Base-by-base conservation (phyloP, 2,329 filamentous ascomycete genomes). In the Fusarium vanettenii region DNA sequence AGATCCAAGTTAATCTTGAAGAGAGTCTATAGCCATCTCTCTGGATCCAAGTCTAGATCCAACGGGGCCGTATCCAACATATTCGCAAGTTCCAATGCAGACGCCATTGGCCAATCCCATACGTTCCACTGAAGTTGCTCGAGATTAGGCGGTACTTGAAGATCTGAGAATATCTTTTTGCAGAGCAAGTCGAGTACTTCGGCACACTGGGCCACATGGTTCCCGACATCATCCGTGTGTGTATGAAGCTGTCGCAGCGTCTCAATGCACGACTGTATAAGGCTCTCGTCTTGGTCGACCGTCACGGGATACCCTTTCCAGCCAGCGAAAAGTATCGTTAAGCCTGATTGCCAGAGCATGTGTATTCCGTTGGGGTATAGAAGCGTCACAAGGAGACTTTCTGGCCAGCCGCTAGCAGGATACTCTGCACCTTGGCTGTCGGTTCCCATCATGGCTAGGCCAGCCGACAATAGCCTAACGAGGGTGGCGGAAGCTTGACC, bases 51-150 rank as follows among this genome's bases (percentile, higher is more conserved):
- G 18, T 69, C 55, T 18, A 79, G 39, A 29, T 79, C 75, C n/a
- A 78, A 48, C 16, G 77, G 74, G n/a, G 72, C 67, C 13, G 70
- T 63, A 56, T 79, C 71, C 37, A 79, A 55, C 4, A 72, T 76
- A 31, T 79, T 79, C 16, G 73, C 67, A 10, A 79, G 73, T 37
- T 79, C 76, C 41, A 79, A 31, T 1, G 73, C 76, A 7, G 78
- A 79, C 20, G 67, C 78, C 68, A 79, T 76, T 1, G 78, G 78
- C 78, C 76, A 79, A 10, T 80, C 74, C 78, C 75, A 79, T 16
- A 79, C 67, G 22, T 79, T 79, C 74, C 73, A 79, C 13, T 78
- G 77, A 14, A 77, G 60, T 35, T 76, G 71, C 5, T 78, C 74
- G 2, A 69, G 20, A 16, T 64, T 57, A n/a, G 63, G 66, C 6